Base-by-base conservation (phyloP, 805 yeast genomes). In the Saturnispora serradocipensis region DNA sequence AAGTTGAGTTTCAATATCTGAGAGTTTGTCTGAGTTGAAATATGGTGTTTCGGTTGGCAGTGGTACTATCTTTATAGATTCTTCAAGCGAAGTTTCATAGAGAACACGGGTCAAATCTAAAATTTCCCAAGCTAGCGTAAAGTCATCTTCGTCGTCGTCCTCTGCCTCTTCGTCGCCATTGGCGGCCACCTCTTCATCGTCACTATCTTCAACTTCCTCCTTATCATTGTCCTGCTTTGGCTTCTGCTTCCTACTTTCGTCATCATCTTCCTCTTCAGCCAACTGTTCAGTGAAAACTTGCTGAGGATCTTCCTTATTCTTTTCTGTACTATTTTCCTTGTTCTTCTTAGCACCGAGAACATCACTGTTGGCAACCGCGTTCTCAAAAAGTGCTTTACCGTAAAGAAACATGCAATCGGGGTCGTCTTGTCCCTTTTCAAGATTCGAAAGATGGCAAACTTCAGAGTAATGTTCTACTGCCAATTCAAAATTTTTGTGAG, bases 81-180 rank as follows among this genome's bases (percentile, higher is more conserved):
- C 44, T 36, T 55, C 57, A 16, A 55, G 48, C 40, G 66, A 56
- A 25, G 71, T 65, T 61, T 79, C 82, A 58, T 79, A 84, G 43
- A 86, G 64, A 2, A 84, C 74, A 55, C 97, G 76, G 2, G 96
- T 77, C 39, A 87, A 71, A 62, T 90, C 96, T 18, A 89, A 69
- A 8, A 87, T 77, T 49, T 86, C 93, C 93, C 96, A 86, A 0
- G 97, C 95, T 16, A 83, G 78, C 63, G 86, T 95, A 61, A 91
- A 87, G 59, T 85, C 95, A 16, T 81, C 74, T 56, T 82, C 86
- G 40, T 78, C 78, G 32, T 71, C 75, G 22, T 66, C 77, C 24
- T 59, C 62, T 28, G 56, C 63, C 2, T 61, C 67, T 5, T 49
- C 59, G 3, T 53, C 61, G 7, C 54, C 67, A 13, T 57, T 64